phyloP scores from a whole-genome alignment of 257 asterid species.

The Coffea canephora region DNA sequence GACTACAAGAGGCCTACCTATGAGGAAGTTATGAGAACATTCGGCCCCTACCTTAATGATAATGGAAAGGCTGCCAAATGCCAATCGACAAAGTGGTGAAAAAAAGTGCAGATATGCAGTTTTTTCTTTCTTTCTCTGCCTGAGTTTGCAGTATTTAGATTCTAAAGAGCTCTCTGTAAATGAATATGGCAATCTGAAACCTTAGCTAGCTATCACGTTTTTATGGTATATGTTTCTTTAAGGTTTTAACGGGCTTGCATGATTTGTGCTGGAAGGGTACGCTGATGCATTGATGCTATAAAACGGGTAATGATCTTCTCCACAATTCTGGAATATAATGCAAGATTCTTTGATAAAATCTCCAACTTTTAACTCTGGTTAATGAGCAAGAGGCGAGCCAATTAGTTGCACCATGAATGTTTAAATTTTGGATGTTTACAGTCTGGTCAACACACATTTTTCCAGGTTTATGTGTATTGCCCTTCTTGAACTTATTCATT shows the following conservation, averaged over 20 bases:
- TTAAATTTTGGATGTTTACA: too few relatives aligned
- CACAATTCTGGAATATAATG: background rate
- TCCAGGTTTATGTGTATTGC: too few relatives aligned
- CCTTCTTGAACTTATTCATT: too few relatives aligned
- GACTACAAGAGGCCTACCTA: slow-evolving; percentile 97
- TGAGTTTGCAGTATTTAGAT: slow-evolving; percentile 5
- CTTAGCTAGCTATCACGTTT: slow-evolving; percentile 9
- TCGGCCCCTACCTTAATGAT: slow-evolving; percentile 46
- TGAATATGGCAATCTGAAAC: slow-evolving; percentile 9
- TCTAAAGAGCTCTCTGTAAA: slow-evolving; percentile 16
- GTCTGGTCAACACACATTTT: too few relatives aligned
- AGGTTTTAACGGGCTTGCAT: slow-evolving; percentile 1
- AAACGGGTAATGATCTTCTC: background rate
- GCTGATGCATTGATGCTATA: background rate
- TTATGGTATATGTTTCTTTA: slow-evolving; percentile 4
- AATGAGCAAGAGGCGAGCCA: background rate
- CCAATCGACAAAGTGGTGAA: slow-evolving; percentile 87
- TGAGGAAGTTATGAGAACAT: slow-evolving; percentile 76
- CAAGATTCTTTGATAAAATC: background rate
- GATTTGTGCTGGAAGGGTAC: background rate
- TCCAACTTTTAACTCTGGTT: background rate
- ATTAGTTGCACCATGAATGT: too few relatives aligned
- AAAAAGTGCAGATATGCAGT: slow-evolving; percentile 15
- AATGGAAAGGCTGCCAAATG: slow-evolving; percentile 67
- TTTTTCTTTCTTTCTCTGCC: slow-evolving; percentile 10